Conservation (phyloP, 2,329 filamentous ascomycete species). For the Xylaria sp. region DNA sequence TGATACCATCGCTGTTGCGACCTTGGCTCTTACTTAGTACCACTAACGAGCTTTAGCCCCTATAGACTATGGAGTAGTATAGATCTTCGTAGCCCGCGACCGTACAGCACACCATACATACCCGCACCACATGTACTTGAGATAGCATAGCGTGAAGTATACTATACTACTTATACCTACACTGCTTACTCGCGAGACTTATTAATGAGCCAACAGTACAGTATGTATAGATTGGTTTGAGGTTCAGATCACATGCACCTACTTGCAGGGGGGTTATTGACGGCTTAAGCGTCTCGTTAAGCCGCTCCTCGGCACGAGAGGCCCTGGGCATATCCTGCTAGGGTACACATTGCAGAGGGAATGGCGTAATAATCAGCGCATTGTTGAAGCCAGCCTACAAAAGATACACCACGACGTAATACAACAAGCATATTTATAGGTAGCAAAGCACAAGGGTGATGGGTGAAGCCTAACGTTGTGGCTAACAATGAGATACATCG, state of each 20-base stretch:
- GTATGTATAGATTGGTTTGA: not conserved
- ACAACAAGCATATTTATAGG: not conserved
- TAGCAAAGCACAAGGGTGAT: not conserved
- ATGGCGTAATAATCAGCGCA: conserved; percentile 12
- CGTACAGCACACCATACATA: no score
- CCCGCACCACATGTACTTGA: no score
- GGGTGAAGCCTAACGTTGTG: no score
- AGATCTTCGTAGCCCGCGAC: no score
- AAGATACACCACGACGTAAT: conserved; percentile 1
- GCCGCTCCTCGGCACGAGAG: conserved; percentile 11
- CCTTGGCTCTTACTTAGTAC: no score
- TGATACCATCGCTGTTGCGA: no score
- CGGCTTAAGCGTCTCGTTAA: conserved; percentile 14
- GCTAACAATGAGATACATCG: not conserved
- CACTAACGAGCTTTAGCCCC: no score
- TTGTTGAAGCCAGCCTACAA: not conserved
- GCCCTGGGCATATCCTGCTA: no score
- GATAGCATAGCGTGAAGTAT: no score
- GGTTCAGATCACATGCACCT: not conserved
- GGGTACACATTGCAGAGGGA: no score
- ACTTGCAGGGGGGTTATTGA: conserved; percentile 1
- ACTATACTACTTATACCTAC: no score
- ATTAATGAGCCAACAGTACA: not conserved
- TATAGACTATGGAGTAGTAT: no score
- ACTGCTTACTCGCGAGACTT: not conserved